Evolutionary conservation across 108 stramenopile species (phyloP), one percentile per base, ranked within the genome.

Genomic region (Conticribra guillardii): DNA sequence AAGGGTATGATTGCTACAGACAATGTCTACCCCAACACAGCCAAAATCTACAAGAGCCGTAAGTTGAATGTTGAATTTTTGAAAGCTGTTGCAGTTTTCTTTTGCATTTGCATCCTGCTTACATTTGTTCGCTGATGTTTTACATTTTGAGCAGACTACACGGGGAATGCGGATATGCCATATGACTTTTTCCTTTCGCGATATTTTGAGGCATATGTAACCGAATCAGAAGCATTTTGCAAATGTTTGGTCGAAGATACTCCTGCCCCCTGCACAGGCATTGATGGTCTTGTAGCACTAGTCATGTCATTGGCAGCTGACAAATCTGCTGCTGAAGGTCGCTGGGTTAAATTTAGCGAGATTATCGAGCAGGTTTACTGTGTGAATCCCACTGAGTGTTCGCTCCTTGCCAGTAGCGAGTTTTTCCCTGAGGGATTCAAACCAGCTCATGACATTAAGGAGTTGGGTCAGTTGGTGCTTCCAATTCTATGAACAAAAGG

Each of bases 131-230:
- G n/a, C n/a, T n/a, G n/a, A n/a, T n/a, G n/a, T n/a, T n/a, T n/a
- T n/a, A n/a, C n/a, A n/a, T n/a, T n/a, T n/a, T n/a, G n/a, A 24
- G 44, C 32, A 71, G 87, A 94, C 83, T 97, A 87, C 74, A 98
- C 97, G 44, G 96, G 97, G 54, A 98, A 98, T 69, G 97, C 97
- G 34, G 97, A 98, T 71, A 93, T 98, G 96, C 97, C 97, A 7
- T 98, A 85, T 73, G 96, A 98, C 76, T 98, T 98, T 77, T 98
- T 98, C 86, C 77, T 95, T 9, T 78, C 78, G 55, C 95, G 97
- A 51, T 98, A 98, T 86, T 96, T 96, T 67, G 97, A 98, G 82
- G 96, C 96, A 11, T 95, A 96, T 59, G 92, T 92, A 8, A 86
- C 91, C 45, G 96, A 98, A 73, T 96, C 96, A 14, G 80, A 93